Percentiles rank a stretch among this genome's conserved stretches.
Evolutionary conservation across 192 early-diverging fungal species (phyloP).

Genomic region (Podochytrium sp.): DNA sequence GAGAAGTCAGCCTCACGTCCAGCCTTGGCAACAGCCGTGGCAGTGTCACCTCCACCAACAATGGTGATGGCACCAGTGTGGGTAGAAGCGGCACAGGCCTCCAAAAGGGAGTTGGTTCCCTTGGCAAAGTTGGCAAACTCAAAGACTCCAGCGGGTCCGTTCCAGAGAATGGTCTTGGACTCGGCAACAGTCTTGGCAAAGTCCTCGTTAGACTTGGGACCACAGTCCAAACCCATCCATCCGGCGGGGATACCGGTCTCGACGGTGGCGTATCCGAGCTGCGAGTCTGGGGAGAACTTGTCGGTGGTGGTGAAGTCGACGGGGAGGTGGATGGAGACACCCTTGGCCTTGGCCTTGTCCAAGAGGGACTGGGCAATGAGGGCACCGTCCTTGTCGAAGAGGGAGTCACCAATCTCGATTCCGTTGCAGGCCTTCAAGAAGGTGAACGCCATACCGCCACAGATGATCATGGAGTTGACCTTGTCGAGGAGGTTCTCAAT

Average conservation of each 20-base stretch:
- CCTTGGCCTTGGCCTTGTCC: constrained; percentile 88
- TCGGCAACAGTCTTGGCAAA: constrained; percentile 69
- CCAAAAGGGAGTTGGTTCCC: constrained; percentile 83
- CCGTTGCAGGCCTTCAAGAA: constrained; percentile 90
- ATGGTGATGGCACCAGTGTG: constrained; percentile 84
- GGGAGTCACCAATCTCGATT: constrained; percentile 90
- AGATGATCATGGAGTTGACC: constrained; percentile 62
- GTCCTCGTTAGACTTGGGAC: constrained; percentile 74
- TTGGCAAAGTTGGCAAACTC: constrained; percentile 92
- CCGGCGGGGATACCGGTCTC: constrained; percentile 83
- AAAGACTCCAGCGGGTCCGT: constrained; percentile 97
- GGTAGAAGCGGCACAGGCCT: constrained; percentile 85
- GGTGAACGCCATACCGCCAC: constrained; percentile 98
- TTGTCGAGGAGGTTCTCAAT: constrained; percentile 98
- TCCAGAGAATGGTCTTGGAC: constrained; percentile 97
- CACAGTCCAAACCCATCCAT: constrained; percentile 94
- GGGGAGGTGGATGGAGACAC: constrained; percentile 88
- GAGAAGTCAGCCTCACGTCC: constrained; percentile 80
- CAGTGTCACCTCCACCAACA: constrained; percentile 97
- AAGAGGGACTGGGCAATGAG: constrained; percentile 81
- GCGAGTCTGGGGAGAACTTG: constrained; percentile 80
- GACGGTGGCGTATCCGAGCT: constrained; percentile 81
- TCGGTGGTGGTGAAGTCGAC: constrained; percentile 89
- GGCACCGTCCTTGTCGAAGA: constrained; percentile 88
- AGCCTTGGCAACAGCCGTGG: constrained; percentile 94